These are phyloP conservation scores for Amanita jacksonii DNA, from an alignment of 768 basidiomycete species.

Conservation along the genomic window DNA sequence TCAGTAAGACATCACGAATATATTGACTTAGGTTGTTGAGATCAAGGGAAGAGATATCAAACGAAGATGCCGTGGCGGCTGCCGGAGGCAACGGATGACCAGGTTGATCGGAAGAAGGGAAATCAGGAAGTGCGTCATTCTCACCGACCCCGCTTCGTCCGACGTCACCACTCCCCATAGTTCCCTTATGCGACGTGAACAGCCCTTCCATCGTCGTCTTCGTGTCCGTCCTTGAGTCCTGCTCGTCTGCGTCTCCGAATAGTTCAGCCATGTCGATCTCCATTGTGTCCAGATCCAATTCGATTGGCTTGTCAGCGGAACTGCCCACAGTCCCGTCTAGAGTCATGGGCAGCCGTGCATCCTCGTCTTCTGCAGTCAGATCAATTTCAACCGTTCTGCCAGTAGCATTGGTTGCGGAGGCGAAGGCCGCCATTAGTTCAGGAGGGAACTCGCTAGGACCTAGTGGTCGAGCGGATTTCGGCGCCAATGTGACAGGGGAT, in stretches of 20 bases:
- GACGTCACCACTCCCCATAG: no score
- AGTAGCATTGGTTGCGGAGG: conserved; percentile 27
- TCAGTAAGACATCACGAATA: no score
- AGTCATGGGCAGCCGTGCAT: conserved; percentile 16
- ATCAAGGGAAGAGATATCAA: conserved; percentile 42
- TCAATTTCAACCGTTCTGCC: conserved; percentile 44
- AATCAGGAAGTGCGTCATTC: conserved; percentile 33
- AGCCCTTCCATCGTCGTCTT: conserved; percentile 33
- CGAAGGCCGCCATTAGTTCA: conserved; percentile 59
- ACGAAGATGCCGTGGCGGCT: conserved; percentile 21
- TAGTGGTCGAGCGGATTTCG: conserved; percentile 61
- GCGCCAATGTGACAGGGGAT: conserved; percentile 76
- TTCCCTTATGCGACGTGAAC: conserved; percentile 34
- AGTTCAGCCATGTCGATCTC: conserved; percentile 57
- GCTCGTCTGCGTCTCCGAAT: conserved; percentile 40
- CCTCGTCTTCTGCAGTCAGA: conserved; percentile 36
- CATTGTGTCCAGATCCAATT: conserved; percentile 62
- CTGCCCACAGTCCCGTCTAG: conserved; percentile 37
- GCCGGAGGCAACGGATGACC: conserved; percentile 2
- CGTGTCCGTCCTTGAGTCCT: conserved; percentile 22
- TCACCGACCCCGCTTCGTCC: no score
- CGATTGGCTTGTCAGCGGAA: conserved; percentile 75
- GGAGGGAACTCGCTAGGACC: conserved; percentile 46
- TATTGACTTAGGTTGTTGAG: conserved; percentile 37
- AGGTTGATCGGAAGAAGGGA: conserved; percentile 17